phyloP scores from a whole-genome alignment of 2,329 filamentous ascomycete genomes.

The Penicillium palitans region DNA sequence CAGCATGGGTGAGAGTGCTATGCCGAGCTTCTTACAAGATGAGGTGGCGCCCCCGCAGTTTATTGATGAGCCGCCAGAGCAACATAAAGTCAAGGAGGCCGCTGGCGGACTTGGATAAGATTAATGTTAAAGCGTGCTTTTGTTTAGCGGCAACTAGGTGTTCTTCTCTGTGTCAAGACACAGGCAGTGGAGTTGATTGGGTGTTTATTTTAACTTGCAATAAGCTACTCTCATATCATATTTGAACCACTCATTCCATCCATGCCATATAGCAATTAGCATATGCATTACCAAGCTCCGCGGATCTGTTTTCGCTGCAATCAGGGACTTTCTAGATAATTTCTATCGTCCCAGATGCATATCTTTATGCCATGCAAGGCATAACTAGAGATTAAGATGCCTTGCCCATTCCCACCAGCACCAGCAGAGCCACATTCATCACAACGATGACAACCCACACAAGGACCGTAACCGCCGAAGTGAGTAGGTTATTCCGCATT shows the following conservation, averaged over 20 bases:
- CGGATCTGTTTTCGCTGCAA: not conserved
- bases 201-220: slow-evolving; percentile 1
- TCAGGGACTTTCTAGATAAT: not conserved
- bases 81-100: slow-evolving; percentile 77
- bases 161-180: slow-evolving; percentile 15
- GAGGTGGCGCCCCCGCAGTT: slow-evolving; percentile 81
- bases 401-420: slow-evolving; percentile 61
- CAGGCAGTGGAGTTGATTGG: slow-evolving; percentile 21
- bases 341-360: not conserved
- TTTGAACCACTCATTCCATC: not conserved
- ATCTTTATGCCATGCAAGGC: not conserved
- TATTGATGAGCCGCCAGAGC: slow-evolving; percentile 83
- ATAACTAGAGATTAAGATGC: slow-evolving; percentile 24
- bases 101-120: slow-evolving; percentile 49
- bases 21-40: slow-evolving; percentile 87
- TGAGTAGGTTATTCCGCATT: slow-evolving; percentile 73
- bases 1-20: slow-evolving; percentile 58
- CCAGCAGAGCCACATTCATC: slow-evolving; percentile 77
- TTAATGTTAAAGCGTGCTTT: slow-evolving; percentile 13
- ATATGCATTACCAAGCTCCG: not conserved
- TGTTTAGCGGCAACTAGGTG: slow-evolving; percentile 8
- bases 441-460: slow-evolving; percentile 74
- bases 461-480: slow-evolving; percentile 57
- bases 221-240: slow-evolving; percentile 2
- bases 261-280: not conserved